Percentiles rank a stretch among this genome's conserved stretches.
Evolutionary conservation across 331 rosid species (phyloP).

Genomic region (Pyracantha coccinea): DNA sequence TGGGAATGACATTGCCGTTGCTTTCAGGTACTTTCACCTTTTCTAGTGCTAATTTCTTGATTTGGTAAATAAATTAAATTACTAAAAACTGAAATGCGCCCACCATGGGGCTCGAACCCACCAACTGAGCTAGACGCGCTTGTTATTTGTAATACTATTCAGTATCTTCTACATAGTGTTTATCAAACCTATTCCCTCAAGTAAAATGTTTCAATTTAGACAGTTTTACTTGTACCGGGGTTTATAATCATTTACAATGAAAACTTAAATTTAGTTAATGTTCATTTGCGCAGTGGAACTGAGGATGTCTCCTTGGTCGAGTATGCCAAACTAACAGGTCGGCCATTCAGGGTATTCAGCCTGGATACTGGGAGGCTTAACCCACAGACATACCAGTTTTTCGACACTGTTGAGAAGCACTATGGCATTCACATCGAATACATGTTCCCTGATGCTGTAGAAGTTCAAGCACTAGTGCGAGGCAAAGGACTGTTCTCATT

Average conservation of each 20-base stretch:
- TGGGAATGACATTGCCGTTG: conserved; percentile 83
- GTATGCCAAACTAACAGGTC: conserved; percentile 86
- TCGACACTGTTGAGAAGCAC: conserved; percentile 73
- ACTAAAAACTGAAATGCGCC: not conserved
- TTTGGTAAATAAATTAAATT: not conserved
- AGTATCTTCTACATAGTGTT: no score
- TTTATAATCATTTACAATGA: no score
- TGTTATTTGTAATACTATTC: no score
- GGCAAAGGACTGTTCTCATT: conserved; percentile 85
- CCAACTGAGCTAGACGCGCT: no score
- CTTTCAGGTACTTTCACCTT: conserved; percentile 51
- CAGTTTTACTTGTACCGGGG: no score
- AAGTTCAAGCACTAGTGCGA: conserved; percentile 89
- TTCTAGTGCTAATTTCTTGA: not conserved
- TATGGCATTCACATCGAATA: conserved; percentile 83
- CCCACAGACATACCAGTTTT: conserved; percentile 70
- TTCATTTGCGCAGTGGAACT: conserved; percentile 64
- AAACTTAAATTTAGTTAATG: not conserved
- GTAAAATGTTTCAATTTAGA: no score
- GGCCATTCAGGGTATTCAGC: conserved; percentile 88
- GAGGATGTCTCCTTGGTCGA: conserved; percentile 90
- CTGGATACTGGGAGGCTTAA: conserved; percentile 88
- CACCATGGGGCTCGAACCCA: no score
- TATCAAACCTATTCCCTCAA: no score
- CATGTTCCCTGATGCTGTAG: conserved; percentile 90